These are phyloP conservation scores for Abrus pulchellus DNA, from an alignment of 306 rosid genomes.

Conservation along the genomic window DNA sequence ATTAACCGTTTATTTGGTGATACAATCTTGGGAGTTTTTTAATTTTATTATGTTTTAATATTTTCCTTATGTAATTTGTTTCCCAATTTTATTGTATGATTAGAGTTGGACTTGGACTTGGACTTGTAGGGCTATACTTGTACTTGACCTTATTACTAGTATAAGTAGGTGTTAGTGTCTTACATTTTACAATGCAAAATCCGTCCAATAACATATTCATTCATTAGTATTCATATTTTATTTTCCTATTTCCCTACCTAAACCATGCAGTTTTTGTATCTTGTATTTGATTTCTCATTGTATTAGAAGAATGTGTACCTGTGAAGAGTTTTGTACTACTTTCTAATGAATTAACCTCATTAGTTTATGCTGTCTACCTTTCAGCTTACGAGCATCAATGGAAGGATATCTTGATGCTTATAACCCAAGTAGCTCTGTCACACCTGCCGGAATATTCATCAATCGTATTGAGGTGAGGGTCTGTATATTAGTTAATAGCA, in stretches of 20 bases:
- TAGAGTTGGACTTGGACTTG: conserved; percentile 22
- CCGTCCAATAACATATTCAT: conserved; percentile 7
- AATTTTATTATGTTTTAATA: neutral
- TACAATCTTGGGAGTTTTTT: neutral
- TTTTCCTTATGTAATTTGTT: neutral
- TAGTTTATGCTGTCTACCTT: conserved; percentile 39
- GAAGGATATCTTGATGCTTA: conserved; percentile 92
- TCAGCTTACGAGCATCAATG: conserved; percentile 93
- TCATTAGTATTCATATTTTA: neutral
- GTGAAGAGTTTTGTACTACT: conserved; percentile 24
- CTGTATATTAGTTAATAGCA: neutral
- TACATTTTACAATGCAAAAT: conserved; percentile 18
- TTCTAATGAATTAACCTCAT: conserved; percentile 26
- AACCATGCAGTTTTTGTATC: conserved; percentile 6
- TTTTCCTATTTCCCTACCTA: conserved; percentile 9
- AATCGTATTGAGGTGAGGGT: conserved; percentile 88
- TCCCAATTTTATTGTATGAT: neutral
- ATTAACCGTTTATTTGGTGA: conserved; percentile 9
- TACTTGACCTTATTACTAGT: conserved; percentile 24
- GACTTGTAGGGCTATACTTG: neutral
- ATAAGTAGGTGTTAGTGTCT: conserved; percentile 26
- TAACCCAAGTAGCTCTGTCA: conserved; percentile 70
- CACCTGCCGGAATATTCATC: conserved; percentile 90
- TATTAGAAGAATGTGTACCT: conserved; percentile 6
- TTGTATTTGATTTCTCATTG: conserved; percentile 16